Evolutionary conservation across 768 basidiomycete genomes (phyloP), one percentile per base, ranked within the genome.

Genomic region (Baorangia bicolor): DNA sequence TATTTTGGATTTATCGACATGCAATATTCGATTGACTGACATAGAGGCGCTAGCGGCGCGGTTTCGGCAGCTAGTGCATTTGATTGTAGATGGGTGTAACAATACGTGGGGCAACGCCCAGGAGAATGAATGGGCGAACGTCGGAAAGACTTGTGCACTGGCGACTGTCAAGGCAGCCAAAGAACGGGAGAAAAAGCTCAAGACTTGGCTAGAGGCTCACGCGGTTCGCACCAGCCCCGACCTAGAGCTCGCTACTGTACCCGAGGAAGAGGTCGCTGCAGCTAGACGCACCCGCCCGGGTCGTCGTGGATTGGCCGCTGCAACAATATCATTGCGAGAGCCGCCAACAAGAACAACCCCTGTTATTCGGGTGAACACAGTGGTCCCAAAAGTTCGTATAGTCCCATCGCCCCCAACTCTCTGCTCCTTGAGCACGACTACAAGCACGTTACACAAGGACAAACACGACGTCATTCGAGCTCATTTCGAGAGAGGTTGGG

Each of bases 1-100:
- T n/a, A 79, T 84, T 33, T 79, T 96, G 30, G 94, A 98, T 67
- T 69, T 96, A 13, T 89, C 90, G 0, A 90, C 90, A 1, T 87
- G 84, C 59, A 74, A 74, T 42, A 67, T 94, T 23, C 70, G 76
- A 34, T 78, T 80, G 49, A 53, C 66, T 0, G 84, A 88, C 43
- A 64, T 90, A 37, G 82, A 85, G 51, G 73, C 70, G 18, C 64
- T 92, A 10, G 67, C 88, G 1, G 71, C 74, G 5, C 77, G 75
- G 8, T 82, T 88, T 59, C 65, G 73, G 0, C 64, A 63, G 1
- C 69, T 96, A 13, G 73, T 77, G 55, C 83, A 90, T 63, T 73
- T 97, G 39, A 74, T 94, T 21, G 65, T 93, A 20, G 93, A 96
- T 62, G 78, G 75, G 6, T 90, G 89, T 63, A 70, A 76, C 3